These are phyloP conservation scores for Triangularia verruculosa DNA, from an alignment of 2,329 filamentous ascomycete species.

Conservation along the genomic window DNA sequence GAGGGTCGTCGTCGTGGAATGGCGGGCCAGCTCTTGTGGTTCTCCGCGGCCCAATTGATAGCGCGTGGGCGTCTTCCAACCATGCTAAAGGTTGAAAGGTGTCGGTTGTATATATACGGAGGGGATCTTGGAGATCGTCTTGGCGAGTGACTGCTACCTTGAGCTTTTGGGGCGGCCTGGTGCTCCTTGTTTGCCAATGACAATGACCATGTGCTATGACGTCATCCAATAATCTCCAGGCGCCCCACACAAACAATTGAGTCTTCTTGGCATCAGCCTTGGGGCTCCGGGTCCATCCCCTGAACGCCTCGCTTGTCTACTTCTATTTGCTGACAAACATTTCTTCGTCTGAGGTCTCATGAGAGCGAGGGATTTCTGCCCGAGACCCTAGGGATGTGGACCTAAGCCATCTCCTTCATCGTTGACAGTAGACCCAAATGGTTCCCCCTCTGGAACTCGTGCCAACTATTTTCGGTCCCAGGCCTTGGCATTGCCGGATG, in stretches of 20 bases:
- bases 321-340: too few relatives aligned
- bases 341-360: too few relatives aligned
- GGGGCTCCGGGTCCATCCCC: too few relatives aligned
- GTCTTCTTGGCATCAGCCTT: too few relatives aligned
- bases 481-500: neutral
- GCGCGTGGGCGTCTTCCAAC: neutral
- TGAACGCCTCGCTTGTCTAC: too few relatives aligned
- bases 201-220: neutral
- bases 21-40: slow-evolving; percentile 1
- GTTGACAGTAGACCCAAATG: too few relatives aligned
- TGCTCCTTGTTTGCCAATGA: neutral
- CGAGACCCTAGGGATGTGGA: too few relatives aligned
- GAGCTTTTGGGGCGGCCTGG: neutral
- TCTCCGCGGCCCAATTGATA: neutral
- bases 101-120: neutral
- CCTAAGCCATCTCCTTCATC: too few relatives aligned
- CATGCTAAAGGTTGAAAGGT: neutral
- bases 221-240: neutral
- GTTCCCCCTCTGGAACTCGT: too few relatives aligned
- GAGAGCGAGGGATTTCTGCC: too few relatives aligned
- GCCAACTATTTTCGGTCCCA: neutral
- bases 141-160: neutral
- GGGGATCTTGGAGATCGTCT: neutral
- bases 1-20: neutral
- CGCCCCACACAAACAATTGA: neutral